phyloP scores from a whole-genome alignment of 2,329 filamentous ascomycete genomes.

The Cercospora citrullina region DNA sequence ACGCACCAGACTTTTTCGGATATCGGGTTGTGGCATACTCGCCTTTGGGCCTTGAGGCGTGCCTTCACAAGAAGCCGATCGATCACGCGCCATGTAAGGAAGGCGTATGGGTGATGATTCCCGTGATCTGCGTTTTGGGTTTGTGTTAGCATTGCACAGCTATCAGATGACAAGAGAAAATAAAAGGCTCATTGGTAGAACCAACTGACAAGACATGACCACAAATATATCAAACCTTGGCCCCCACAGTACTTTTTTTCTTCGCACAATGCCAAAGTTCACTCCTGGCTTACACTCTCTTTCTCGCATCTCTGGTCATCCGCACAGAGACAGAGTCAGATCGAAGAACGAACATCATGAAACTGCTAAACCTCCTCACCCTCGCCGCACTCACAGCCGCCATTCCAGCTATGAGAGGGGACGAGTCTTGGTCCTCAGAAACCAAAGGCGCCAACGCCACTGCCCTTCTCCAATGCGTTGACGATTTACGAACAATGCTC shows the following conservation, averaged over 20 bases:
- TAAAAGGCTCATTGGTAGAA: neutral
- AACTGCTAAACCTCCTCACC: neutral
- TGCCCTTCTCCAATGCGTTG: neutral
- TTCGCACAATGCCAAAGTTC: neutral
- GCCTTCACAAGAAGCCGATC: neutral
- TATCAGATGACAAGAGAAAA: neutral
- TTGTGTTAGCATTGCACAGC: neutral
- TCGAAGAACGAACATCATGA: neutral
- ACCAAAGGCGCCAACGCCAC: neutral
- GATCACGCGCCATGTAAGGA: neutral
- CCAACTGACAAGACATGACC: neutral
- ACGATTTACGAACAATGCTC: neutral
- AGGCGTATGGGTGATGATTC: neutral
- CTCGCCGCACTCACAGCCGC: neutral
- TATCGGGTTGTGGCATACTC: neutral
- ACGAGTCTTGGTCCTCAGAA: neutral
- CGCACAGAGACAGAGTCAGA: neutral
- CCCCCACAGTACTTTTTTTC: neutral
- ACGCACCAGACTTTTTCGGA: neutral
- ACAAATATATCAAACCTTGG: neutral
- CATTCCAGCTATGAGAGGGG: accelerated
- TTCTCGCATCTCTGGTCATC: neutral
- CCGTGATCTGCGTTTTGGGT: neutral
- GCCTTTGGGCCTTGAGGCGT: neutral
- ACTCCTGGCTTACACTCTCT: neutral